Evolutionary conservation across 805 yeast genomes (phyloP), one percentile per base, ranked within the genome.

Genomic region (Dipodascus albidus): DNA sequence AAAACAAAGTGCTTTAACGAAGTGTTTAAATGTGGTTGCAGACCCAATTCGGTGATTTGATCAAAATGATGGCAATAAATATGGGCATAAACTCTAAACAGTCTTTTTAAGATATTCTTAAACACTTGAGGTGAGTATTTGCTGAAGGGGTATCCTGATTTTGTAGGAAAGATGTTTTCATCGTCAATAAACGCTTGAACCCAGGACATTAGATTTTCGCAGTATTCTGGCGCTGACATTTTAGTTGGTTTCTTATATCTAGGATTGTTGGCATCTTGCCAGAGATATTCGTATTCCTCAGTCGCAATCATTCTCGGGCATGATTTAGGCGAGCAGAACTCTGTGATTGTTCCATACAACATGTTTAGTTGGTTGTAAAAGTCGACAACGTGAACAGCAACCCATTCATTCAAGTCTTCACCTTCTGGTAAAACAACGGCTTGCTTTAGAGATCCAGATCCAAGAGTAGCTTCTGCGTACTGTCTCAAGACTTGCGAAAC

Each of bases 301-400:
- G 98, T 91, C 20, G 99, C 99, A 54, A 87, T 90, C 99, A 93
- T 93, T 55, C 93, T 74, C 1, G 99, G 98, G 67, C 99, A 93
- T 1, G 95, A 78, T n/a, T 73, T 68, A 1, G 98, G 97, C 0
- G 97, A 88, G 67, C 99, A 93, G 64, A 93, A 90, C 70, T 89
- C 96, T 1, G 98, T 91, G 58, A 93, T 86, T 2, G 97, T 82
- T 8, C 97, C 96, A 62, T 93, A 91, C 4, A 91, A 73, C 99
- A 91, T 93, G 69, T 91, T 91, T 59, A 91, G 83, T 67, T 91
- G 99, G 67, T 90, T 90, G 71, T 87, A 91, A 65, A 91, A 93
- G 68, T 91, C 98, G 17, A 90, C 97, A n/a, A 91, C 93, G 66
- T 91, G 96, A 11, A 90, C 95, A 0, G 99, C 98, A 54, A 91